Evolutionary conservation across 345 rosid species (phyloP).

Genomic region (Syzygium aromaticum): DNA sequence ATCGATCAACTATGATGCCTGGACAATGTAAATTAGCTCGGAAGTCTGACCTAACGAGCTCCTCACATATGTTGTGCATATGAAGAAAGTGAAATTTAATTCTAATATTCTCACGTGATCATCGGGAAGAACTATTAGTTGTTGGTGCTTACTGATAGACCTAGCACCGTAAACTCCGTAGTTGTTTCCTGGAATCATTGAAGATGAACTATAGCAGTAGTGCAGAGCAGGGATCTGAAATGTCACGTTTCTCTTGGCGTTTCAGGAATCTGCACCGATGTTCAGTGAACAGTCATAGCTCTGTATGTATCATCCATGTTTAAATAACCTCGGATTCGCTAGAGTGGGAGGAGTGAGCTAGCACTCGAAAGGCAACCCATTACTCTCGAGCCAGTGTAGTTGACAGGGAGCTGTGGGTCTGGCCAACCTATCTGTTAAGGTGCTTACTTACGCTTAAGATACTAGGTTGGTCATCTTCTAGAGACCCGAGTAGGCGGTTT

Average conservation of each 20-base stretch:
- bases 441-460: not conserved
- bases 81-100: not conserved
- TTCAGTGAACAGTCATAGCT: not conserved
- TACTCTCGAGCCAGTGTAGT: not conserved
- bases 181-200: not conserved
- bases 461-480: not conserved
- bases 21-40: not conserved
- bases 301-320: not conserved
- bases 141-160: not conserved
- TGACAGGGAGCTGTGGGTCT: no score
- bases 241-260: not conserved
- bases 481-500: not conserved
- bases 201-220: not conserved
- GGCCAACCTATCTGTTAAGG: not conserved
- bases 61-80: not conserved
- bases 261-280: not conserved
- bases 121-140: not conserved
- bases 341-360: not conserved
- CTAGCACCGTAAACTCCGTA: not conserved
- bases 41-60: not conserved
- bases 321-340: not conserved
- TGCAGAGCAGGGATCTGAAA: not conserved
- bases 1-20: not conserved
- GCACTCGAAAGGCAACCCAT: not conserved
- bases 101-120: not conserved